Evolutionary conservation across 768 basidiomycete genomes (phyloP).

Genomic region (Daedaleopsis sinensis): DNA sequence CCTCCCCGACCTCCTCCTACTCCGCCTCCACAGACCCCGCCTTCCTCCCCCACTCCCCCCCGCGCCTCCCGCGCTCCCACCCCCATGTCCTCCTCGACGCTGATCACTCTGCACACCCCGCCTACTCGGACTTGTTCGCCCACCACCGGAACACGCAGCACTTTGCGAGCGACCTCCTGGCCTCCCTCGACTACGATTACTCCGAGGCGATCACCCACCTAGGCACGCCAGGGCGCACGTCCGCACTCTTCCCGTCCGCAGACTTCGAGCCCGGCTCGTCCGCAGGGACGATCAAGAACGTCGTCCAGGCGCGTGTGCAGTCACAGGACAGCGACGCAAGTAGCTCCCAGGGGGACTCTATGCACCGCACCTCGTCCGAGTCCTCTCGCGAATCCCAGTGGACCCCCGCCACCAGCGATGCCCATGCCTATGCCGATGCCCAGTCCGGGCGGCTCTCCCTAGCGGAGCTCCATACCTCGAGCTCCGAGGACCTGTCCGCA

Average conservation of each 20-base stretch:
- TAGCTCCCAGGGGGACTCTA: neutral
- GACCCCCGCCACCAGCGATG: constrained; percentile 15
- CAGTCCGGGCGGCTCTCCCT: constrained; percentile 9
- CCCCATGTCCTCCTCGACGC: constrained; percentile 10
- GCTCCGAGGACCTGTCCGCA: constrained; percentile 7
- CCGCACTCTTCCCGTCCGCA: constrained; percentile 20
- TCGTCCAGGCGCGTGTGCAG: constrained; percentile 15
- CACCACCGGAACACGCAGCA: constrained; percentile 20
- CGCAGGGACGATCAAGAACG: constrained; percentile 43
- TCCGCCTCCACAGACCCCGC: constrained; percentile 12
- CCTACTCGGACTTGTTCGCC: constrained; percentile 8
- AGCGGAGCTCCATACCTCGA: constrained; percentile 6
- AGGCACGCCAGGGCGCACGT: constrained; percentile 10
- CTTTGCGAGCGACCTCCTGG: constrained; percentile 20
- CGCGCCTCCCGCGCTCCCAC: constrained; percentile 1
- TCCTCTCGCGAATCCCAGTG: constrained; percentile 9
- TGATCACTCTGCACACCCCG: constrained; percentile 3
- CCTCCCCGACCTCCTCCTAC: constrained; percentile 13
- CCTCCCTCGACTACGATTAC: constrained; percentile 30
- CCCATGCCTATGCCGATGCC: neutral
- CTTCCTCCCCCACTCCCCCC: constrained; percentile 6
- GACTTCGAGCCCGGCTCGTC: constrained; percentile 49
- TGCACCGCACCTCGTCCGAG: constrained; percentile 6
- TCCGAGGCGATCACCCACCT: constrained; percentile 25
- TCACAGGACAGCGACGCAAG: constrained; percentile 1